Evolutionary conservation across 2,329 filamentous ascomycete genomes (phyloP).

Genomic region (Pseudocercospora cruenta): DNA sequence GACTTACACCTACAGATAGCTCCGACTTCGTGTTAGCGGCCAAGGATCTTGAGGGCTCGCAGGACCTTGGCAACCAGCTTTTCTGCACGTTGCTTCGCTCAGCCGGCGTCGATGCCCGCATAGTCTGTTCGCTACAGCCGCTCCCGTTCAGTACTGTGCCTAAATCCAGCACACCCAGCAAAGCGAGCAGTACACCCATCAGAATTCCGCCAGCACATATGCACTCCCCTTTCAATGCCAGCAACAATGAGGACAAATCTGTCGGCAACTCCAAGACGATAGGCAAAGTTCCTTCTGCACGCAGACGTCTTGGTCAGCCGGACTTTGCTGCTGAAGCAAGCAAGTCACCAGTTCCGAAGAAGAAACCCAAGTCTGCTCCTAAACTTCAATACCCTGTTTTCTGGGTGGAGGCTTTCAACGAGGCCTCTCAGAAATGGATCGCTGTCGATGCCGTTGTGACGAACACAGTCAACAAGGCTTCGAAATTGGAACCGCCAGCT

Average conservation of each 20-base stretch:
- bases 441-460: conserved; percentile 85
- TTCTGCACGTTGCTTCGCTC: conserved; percentile 85
- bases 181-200: conserved; percentile 42
- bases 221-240: background rate
- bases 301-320: conserved; percentile 40
- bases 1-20: conserved; percentile 26
- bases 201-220: conserved; percentile 38
- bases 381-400: conserved; percentile 83
- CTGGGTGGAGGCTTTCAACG: conserved; percentile 91
- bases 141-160: conserved; percentile 66
- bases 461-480: conserved; percentile 73
- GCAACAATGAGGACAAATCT: conserved; percentile 27
- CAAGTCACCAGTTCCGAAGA: conserved; percentile 16
- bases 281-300: conserved; percentile 35
- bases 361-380: conserved; percentile 53
- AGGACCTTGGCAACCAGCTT: conserved; percentile 86
- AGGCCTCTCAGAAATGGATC: conserved; percentile 88
- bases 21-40: conserved; percentile 77
- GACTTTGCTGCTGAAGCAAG: conserved; percentile 25
- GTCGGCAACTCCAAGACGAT: conserved; percentile 26
- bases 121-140: conserved; percentile 89
- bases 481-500: conserved; percentile 79
- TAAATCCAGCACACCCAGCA: conserved; percentile 48
- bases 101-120: conserved; percentile 77
- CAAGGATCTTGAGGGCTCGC: conserved; percentile 72